Base-by-base conservation (phyloP, 768 basidiomycete genomes). In the Macrolepiota dolichaula region DNA sequence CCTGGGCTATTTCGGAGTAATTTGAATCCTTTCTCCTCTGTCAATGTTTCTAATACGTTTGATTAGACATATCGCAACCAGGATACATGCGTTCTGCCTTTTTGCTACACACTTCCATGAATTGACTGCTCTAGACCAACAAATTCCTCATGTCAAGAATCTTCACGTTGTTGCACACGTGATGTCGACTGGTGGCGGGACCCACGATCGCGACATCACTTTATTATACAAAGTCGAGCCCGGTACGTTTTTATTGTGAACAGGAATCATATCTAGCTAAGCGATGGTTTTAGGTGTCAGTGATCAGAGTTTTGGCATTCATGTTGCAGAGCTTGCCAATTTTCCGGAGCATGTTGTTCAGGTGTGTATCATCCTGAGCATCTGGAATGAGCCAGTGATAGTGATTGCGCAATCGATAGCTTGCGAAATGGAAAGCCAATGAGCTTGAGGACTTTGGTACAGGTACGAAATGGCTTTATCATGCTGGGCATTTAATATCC, bases 61-160 rank as follows among this genome's bases (percentile, higher is more conserved):
- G 27, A 51, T 6, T 42, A 98, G 96, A 71, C 88, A 97, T 68
- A 96, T 99, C 62, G 96, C 95, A 1, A 92, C 91, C 3, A 79
- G 92, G 63, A 96, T 98, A 37, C 88, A 90, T 65, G 92, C 93
- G 1, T 97, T 97, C 74, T 96, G 95, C 70, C 79, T 98, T 6
- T 99, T 99, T 69, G 96, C 97, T 0, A 97, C 97, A 0, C 96
- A 98, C 71, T 99, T 98, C 75, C 96, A 98, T 73, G 97, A 99
- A 71, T 80, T 99, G 37, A 98, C 97, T 0, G 87, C 91, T 0
- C 81, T 99, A 22, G 90, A 95, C 64, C 90, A 96, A 73, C 85
- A 95, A 70, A 78, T 95, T 22, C 63, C 82, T 0, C 90, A 95
- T 64, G 94, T 99, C 57, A 92, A 92, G 73, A 99, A 98, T 71